Evolutionary conservation across 2,329 filamentous ascomycete genomes (phyloP).

Genomic region (Phyllosticta capitalensis): DNA sequence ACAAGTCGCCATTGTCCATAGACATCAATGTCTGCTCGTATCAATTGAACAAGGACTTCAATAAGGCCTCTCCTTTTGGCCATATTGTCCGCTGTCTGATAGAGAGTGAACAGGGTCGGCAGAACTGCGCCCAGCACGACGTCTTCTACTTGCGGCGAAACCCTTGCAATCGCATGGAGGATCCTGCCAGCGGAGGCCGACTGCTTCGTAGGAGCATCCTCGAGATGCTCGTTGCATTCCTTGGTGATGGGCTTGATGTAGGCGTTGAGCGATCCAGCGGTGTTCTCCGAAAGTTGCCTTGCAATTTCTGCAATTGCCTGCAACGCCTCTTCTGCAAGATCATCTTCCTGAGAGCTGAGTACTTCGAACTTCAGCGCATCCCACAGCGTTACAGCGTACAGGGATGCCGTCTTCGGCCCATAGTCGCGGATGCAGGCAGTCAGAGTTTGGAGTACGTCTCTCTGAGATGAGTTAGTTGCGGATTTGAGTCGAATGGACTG

Average conservation of each 20-base stretch:
- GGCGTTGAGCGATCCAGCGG: conserved; percentile 38
- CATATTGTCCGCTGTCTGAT: conserved; percentile 51
- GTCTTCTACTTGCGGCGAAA: conserved; percentile 46
- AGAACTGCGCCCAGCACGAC: conserved; percentile 47
- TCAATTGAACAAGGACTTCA: conserved; percentile 49
- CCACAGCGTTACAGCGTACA: conserved; percentile 57
- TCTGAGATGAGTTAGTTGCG: conserved; percentile 27
- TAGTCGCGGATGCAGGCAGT: conserved; percentile 51
- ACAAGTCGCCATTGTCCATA: conserved; percentile 46
- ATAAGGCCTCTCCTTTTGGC: conserved; percentile 54
- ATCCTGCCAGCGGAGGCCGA: conserved; percentile 56
- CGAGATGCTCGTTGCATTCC: conserved; percentile 58
- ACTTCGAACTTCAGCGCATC: conserved; percentile 61
- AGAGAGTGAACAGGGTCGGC: conserved; percentile 49
- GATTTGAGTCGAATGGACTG: not conserved
- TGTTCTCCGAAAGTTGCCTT: conserved; percentile 41
- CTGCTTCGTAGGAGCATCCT: conserved; percentile 60
- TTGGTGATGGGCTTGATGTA: conserved; percentile 54
- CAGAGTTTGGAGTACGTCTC: conserved; percentile 56
- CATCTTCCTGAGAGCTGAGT: conserved; percentile 56
- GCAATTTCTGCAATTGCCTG: conserved; percentile 47
- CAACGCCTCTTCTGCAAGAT: conserved; percentile 52
- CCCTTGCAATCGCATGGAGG: conserved; percentile 45
- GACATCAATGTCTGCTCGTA: conserved; percentile 48
- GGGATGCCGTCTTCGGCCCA: conserved; percentile 48